phyloP scores from a whole-genome alignment of 2,329 filamentous ascomycete genomes.

The Emergomyces pasteurianus region DNA sequence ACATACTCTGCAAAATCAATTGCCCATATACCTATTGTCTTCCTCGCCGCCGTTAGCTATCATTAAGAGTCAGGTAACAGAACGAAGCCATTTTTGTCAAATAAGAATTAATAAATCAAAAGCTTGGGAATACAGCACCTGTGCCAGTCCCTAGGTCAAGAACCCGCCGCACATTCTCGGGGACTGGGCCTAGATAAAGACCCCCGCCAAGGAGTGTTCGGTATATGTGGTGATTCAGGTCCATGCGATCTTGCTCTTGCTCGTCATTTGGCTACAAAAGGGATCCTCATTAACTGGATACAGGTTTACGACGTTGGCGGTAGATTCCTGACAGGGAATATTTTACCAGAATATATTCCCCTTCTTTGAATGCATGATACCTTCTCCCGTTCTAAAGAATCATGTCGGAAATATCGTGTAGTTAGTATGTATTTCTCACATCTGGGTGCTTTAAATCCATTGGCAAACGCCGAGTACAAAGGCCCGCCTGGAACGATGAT shows the following conservation, averaged over 20 bases:
- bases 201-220: slow-evolving; percentile 13
- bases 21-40: slow-evolving; percentile 8
- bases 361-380: slow-evolving; percentile 1
- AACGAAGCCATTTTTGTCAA: neutral
- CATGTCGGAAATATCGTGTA: neutral
- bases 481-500: neutral
- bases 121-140: slow-evolving; percentile 1
- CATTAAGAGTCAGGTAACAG: neutral
- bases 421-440: neutral
- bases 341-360: slow-evolving; percentile 1
- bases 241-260: slow-evolving; percentile 11
- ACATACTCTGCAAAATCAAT: slow-evolving; percentile 12
- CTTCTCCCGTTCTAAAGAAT: neutral
- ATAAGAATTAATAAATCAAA: neutral
- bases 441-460: neutral
- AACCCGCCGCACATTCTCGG: slow-evolving; percentile 8
- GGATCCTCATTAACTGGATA: neutral
- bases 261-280: slow-evolving; percentile 6
- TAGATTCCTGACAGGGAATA: neutral
- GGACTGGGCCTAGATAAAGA: slow-evolving; percentile 17
- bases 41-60: neutral
- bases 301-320: neutral
- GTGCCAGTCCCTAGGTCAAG: slow-evolving; percentile 13
- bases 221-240: slow-evolving; percentile 16
- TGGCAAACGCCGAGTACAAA: neutral